Percentiles rank a stretch among this genome's conserved stretches.
Conservation (phyloP, 768 basidiomycete genomes). For the Auricularia heimuer region DNA sequence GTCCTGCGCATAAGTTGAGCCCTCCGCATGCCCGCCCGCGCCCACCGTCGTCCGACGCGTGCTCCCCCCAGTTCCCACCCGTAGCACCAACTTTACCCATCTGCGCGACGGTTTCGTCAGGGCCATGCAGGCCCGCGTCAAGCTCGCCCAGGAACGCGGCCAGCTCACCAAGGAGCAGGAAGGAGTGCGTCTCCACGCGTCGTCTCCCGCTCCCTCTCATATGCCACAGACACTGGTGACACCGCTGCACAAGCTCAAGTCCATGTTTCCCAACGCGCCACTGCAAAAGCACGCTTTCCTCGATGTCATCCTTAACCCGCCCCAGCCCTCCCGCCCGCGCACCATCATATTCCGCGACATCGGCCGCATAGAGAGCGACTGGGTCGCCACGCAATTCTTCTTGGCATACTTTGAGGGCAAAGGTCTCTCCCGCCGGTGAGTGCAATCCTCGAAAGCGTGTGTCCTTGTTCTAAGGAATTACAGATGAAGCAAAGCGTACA, state of each 20-base stretch:
- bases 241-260: conserved; percentile 62
- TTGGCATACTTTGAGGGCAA: conserved; percentile 10
- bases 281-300: conserved; percentile 57
- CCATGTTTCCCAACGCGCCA: conserved; percentile 63
- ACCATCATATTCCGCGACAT: conserved; percentile 60
- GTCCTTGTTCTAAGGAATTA: too few relatives aligned
- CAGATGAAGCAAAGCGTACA: conserved; percentile 6
- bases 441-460: not conserved
- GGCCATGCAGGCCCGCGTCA: conserved; percentile 53
- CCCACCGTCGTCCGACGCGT: not conserved
- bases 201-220: not conserved
- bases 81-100: conserved; percentile 67
- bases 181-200: conserved; percentile 24
- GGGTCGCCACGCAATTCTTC: conserved; percentile 42
- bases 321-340: conserved; percentile 36
- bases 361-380: conserved; percentile 60
- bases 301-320: conserved; percentile 58
- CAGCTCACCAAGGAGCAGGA: conserved; percentile 45
- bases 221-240: conserved; percentile 32
- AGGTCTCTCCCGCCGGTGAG: conserved; percentile 11
- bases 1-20: conserved; percentile 58
- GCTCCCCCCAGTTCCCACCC: conserved; percentile 54
- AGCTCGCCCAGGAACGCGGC: conserved; percentile 39
- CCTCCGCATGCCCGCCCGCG: not conserved
- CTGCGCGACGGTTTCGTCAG: conserved; percentile 78